Percentiles rank a stretch among this genome's conserved stretches.
These are phyloP conservation scores for Penicillium sp. DNA, from an alignment of 2,329 filamentous ascomycete species.

Conservation along the genomic window DNA sequence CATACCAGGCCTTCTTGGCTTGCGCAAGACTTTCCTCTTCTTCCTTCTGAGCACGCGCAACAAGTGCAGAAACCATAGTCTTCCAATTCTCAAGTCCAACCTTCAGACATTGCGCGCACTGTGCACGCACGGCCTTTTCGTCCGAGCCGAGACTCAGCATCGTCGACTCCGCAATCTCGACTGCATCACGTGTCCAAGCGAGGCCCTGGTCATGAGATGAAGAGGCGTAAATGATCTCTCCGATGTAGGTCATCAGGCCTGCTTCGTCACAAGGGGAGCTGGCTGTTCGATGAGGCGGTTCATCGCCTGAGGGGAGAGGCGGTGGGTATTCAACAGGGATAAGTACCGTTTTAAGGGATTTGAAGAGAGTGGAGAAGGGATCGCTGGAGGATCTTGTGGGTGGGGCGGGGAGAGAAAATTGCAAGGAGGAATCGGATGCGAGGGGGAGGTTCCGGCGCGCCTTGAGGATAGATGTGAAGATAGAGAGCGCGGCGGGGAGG, in stretches of 20 bases:
- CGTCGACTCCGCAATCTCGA: conserved; percentile 74
- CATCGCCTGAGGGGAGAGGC: conserved; percentile 68
- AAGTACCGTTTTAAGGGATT: conserved; percentile 43
- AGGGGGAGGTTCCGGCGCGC: conserved; percentile 65
- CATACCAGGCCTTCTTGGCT: conserved; percentile 36
- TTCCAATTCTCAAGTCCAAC: conserved; percentile 80
- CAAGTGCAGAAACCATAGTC: conserved; percentile 71
- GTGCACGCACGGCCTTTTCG: conserved; percentile 49
- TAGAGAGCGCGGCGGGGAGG: conserved; percentile 70
- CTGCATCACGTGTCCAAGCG: conserved; percentile 85
- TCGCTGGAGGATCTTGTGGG: conserved; percentile 23
- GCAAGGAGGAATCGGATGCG: conserved; percentile 17
- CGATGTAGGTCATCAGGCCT: conserved; percentile 83
- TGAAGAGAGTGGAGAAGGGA: conserved; percentile 36
- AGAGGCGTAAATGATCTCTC: conserved; percentile 82
- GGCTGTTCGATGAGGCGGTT: conserved; percentile 63
- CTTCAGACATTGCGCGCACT: conserved; percentile 74
- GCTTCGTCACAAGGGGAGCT: conserved; percentile 79
- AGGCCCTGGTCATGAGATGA: conserved; percentile 69
- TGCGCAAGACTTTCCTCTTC: conserved; percentile 36
- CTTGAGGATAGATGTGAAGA: conserved; percentile 80
- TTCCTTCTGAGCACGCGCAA: conserved; percentile 39
- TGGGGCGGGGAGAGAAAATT: conserved; percentile 20
- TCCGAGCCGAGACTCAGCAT: conserved; percentile 36
- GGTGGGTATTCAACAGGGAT: conserved; percentile 66